Conservation (phyloP, 208 protist genomes). For the Angomonas ambiguus region DNA sequence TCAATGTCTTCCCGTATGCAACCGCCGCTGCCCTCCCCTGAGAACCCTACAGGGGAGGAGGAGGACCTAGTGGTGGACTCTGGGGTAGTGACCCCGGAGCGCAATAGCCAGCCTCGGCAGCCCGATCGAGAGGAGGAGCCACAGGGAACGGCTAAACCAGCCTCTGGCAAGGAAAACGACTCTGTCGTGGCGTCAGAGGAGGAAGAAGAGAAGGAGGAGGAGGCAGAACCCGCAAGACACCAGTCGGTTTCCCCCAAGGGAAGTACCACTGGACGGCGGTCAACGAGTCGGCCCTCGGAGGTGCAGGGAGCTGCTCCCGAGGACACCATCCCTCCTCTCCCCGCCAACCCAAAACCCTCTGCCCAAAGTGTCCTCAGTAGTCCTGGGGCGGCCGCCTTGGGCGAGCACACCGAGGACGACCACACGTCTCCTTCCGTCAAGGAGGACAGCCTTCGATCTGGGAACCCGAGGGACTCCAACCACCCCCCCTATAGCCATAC, state of each 20-base stretch:
- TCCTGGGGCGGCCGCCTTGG: not conserved
- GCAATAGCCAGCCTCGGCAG: not conserved
- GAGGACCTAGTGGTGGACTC: no score
- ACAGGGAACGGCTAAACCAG: not conserved
- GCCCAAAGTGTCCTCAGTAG: not conserved
- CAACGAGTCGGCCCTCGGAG: no score
- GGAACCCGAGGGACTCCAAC: no score
- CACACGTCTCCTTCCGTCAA: not conserved
- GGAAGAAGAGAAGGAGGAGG: not conserved
- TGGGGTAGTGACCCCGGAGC: conserved; percentile 2
- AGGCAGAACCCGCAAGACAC: not conserved
- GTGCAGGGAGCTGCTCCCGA: no score
- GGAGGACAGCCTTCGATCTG: no score
- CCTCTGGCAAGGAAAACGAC: not conserved
- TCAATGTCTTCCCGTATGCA: not conserved
- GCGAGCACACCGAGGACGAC: not conserved
- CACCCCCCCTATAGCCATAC: no score
- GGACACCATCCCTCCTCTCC: not conserved
- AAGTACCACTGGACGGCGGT: not conserved
- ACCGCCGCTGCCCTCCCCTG: not conserved
- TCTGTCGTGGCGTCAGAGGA: not conserved
- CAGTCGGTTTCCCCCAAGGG: not conserved
- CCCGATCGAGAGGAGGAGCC: not conserved
- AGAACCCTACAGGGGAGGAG: not conserved
- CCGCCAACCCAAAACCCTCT: not conserved